Evolutionary conservation across 2,329 filamentous ascomycete genomes (phyloP), one percentile per base, ranked within the genome.

Genomic region (Zelopaecilomyces penicillatus): DNA sequence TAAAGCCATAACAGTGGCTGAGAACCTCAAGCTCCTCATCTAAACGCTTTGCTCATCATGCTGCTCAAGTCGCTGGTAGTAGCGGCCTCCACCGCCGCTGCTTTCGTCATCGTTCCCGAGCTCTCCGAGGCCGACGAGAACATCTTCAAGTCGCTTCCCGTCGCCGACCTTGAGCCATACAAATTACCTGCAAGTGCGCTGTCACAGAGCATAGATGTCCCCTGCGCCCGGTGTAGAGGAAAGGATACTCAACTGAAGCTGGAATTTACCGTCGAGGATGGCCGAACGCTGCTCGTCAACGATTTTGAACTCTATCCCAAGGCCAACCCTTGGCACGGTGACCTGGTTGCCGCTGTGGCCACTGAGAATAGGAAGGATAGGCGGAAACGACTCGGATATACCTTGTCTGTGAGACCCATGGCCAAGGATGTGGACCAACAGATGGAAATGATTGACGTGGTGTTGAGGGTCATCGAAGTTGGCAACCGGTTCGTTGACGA

Each of bases 391-490:
- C 66, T 80, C 3, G 75, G 75, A 11, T 80, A 74, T 55, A 67
- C 67, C 45, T 58, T 78, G 30, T 61, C 66, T 37, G 62, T 69
- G 26, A 63, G 61, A 31, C 65, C 65, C 19, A 60, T 64, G 42
- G 67, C 72, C 50, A 65, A 69, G 38, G 71, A 77, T 45, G 69
- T 73, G 41, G 67, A 74, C 7, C 71, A 74, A 49, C 63, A 68
- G 43, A 59, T 81, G 37, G 68, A 75, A 46, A 60, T 82, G 3
- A 60, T 82, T 42, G 60, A 67, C 33, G 56, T 84, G 46, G 69
- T 76, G 50, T 63, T 85, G 33, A 69, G 78, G 51, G 72, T 85
- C 49, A 70, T 80, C 47, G 73, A 80, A 57, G 74, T 85, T 28
- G 77, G 76, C 46, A 62, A 70, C 43, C 65, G 68, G 37, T 78